These are phyloP conservation scores for Corchorus olitorius DNA, from an alignment of 345 rosid genomes.

Conservation along the genomic window DNA sequence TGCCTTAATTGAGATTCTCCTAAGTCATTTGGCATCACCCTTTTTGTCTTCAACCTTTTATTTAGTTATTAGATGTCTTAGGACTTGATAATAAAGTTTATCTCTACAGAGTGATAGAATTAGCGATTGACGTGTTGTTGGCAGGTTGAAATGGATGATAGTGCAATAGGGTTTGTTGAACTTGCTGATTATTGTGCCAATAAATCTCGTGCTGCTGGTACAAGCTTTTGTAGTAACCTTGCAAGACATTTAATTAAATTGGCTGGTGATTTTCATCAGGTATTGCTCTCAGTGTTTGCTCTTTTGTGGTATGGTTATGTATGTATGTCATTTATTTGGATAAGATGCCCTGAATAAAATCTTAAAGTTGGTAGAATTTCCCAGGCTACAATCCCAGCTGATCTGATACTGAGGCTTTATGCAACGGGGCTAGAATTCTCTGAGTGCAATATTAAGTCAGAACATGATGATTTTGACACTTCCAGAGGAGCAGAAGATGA, in stretches of 20 bases:
- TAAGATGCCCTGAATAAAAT: conserved; percentile 24
- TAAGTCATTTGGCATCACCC: not conserved
- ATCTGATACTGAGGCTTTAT: conserved; percentile 68
- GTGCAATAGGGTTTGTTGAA: conserved; percentile 53
- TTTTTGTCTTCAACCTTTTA: not conserved
- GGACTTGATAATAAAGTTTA: conserved; percentile 1
- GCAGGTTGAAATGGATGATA: conserved; percentile 53
- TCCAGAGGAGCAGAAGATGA: conserved; percentile 39
- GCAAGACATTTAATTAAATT: conserved; percentile 51
- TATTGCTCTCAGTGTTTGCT: conserved; percentile 33
- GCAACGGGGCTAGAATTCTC: conserved; percentile 55
- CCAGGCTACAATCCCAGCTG: conserved; percentile 59
- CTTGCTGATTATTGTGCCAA: conserved; percentile 72
- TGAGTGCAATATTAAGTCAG: conserved; percentile 33
- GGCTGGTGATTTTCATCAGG: conserved; percentile 53
- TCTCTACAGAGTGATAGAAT: not conserved
- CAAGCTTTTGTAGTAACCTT: conserved; percentile 46
- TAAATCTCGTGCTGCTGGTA: conserved; percentile 53
- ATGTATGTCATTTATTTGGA: conserved; percentile 19
- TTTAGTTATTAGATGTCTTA: not conserved
- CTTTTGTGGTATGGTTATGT: conserved; percentile 12
- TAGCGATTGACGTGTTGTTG: conserved; percentile 10
- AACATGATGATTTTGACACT: conserved; percentile 34
- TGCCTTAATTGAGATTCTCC: not conserved
- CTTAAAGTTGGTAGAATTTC: conserved; percentile 29